A percentile compares a stretch with the other conserved stretches of the same genome.
Conservation (phyloP, 495 filamentous ascomycete genomes). For the Hypoxylon fragiforme region DNA sequence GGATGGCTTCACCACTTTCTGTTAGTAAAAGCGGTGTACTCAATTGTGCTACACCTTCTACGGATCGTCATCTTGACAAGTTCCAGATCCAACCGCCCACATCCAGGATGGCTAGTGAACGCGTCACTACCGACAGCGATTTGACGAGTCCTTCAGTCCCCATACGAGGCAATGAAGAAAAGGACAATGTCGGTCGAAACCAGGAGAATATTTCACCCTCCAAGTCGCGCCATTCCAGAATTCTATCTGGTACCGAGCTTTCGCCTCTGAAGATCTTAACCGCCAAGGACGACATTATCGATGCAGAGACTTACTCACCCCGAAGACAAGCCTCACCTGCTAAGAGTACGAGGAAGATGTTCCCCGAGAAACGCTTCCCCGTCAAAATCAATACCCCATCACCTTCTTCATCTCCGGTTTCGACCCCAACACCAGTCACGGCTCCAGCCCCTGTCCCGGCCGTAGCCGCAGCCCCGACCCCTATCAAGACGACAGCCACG, state of each 20-base stretch:
- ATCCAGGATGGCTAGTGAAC: slow-evolving; percentile 19
- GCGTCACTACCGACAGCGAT: slow-evolving; percentile 13
- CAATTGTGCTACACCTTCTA: slow-evolving; percentile 42
- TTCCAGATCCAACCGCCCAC: slow-evolving; percentile 34
- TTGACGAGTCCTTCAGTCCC: slow-evolving; percentile 36
- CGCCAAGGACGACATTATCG: slow-evolving; percentile 23
- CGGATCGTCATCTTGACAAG: slow-evolving; percentile 26
- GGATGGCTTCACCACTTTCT: slow-evolving; percentile 45
- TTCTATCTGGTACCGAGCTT: slow-evolving; percentile 52
- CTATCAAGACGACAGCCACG: too few relatives aligned
- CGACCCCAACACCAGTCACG: too few relatives aligned
- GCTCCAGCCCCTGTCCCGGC: too few relatives aligned
- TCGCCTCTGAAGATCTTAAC: slow-evolving; percentile 54
- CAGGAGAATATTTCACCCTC: slow-evolving; percentile 41
- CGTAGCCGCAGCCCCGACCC: too few relatives aligned
- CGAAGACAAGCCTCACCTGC: slow-evolving; percentile 27
- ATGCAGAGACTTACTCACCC: slow-evolving; percentile 33
- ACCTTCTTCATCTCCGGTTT: too few relatives aligned
- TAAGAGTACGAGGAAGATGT: slow-evolving; percentile 51
- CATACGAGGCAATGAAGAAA: slow-evolving; percentile 36
- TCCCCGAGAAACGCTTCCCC: slow-evolving; percentile 58
- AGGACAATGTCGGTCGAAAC: slow-evolving; percentile 29
- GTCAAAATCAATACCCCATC: slow-evolving; percentile 48
- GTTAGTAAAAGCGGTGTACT: slow-evolving; percentile 41
- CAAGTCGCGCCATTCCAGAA: slow-evolving; percentile 49